Conservation (phyloP, 805 yeast species). For the Cyberlindnera japonica region DNA sequence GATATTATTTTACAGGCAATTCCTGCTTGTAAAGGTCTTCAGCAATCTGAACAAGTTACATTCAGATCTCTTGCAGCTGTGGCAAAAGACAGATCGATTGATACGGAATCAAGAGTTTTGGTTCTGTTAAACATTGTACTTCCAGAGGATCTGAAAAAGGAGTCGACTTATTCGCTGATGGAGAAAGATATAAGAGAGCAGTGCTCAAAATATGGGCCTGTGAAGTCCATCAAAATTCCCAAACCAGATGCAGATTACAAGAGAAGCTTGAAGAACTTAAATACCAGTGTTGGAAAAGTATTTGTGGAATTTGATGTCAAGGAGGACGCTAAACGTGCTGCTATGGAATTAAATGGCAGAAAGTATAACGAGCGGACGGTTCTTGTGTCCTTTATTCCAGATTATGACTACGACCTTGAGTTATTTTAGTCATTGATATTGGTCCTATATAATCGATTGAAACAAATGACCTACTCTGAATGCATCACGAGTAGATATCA, state of each 20-base stretch:
- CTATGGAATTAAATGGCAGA: conserved; percentile 57
- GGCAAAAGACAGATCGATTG: conserved; percentile 8
- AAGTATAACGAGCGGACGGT: conserved; percentile 66
- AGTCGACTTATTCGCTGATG: conserved; percentile 44
- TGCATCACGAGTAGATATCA: too few relatives aligned
- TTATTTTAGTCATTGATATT: conserved; percentile 10
- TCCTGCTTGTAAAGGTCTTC: conserved; percentile 32
- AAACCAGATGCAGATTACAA: conserved; percentile 44
- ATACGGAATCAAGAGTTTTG: conserved; percentile 43
- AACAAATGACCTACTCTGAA: too few relatives aligned
- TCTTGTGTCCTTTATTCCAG: conserved; percentile 58
- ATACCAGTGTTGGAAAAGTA: conserved; percentile 67
- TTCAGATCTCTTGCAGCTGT: conserved; percentile 24
- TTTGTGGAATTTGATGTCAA: conserved; percentile 59
- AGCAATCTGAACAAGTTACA: conserved; percentile 19
- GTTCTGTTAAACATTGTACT: conserved; percentile 64
- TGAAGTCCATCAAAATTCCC: conserved; percentile 57
- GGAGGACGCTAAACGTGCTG: conserved; percentile 52
- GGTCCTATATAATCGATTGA: too few relatives aligned
- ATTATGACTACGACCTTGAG: conserved; percentile 49
- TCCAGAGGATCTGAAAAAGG: conserved; percentile 58
- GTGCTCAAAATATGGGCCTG: conserved; percentile 47
- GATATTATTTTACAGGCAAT: conserved; percentile 35
- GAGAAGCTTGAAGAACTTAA: conserved; percentile 40
- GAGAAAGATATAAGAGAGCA: conserved; percentile 48